Evolutionary conservation across 2,329 filamentous ascomycete genomes (phyloP), one percentile per base, ranked within the genome.

Genomic region (Tetracladium maxilliforme): DNA sequence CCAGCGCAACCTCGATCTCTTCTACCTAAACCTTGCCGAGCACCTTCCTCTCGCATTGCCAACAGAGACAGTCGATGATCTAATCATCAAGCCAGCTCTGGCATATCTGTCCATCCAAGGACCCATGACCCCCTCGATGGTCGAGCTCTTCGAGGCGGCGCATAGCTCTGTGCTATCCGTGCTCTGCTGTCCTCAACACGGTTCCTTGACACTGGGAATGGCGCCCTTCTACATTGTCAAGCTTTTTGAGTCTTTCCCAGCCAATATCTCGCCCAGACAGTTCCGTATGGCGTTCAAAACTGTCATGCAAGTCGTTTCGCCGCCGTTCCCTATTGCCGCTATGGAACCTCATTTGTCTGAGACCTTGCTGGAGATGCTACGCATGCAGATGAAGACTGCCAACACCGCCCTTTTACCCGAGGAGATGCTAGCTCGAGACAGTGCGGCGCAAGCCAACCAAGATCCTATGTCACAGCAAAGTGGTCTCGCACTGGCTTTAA

Each of bases 211-310:
- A 8, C 56, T 63, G 4, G 66, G 62, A 35, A 61, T 77, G 33
- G 49, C 80, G 1, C 72, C 74, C 1, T 72, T 72, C 40, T 81
- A 82, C 39, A 64, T 78, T 12, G 66, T 77, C 32, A 67, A 67
- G 2, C 54, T 80, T 1, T 78, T 80, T 44, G 54, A 54, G 13
- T 68, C 73, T 4, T 82, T 81, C 40, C 75, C 76, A 2, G 46
- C 54, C 9, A 73, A 70, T 26, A 54, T 82, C 4, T 75, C 70
- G 0, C 58, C 69, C 3, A 58, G 75, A 16, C 75, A 82, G 44
- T 81, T 82, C 47, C 58, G 74, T 16, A 57, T 79, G 6, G 75
- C 75, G 1, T 76, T 79, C 49, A 77, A 72, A 39, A 73, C 72
- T 3, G 51, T 80, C 12, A 58, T 80, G 27, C 64, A 66, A 29